Evolutionary conservation across 208 protist species (phyloP), one percentile per base, ranked within the genome.

Genomic region (Phytomonas francai): DNA sequence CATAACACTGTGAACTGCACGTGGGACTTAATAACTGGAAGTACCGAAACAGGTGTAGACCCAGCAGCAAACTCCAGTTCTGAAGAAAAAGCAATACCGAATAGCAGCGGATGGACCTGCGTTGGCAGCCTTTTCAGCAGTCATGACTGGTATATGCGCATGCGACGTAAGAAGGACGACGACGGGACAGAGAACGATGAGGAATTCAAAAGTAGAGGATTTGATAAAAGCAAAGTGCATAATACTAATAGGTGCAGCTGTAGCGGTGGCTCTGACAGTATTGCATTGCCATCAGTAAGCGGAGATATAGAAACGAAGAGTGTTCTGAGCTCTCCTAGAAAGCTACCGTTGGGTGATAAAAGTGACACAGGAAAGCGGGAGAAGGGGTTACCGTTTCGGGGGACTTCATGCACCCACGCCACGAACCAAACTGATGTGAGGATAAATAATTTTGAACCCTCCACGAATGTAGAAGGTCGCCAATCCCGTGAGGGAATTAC

Each of bases 131-230:
- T 65, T 22, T 36, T 70, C 57, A 73, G 71, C 59, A 84, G 68
- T 67, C 71, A 81, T 7, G 80, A 88, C 45, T 91, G 85, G 85
- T 91, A 91, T 69, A 67, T 78, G 11, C 79, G 78, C 6, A 85
- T 91, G 71, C 85, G 82, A 11, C 60, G 71, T 45, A 78, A 74
- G 30, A 68, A 63, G 19, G 74, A 72, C 39, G 77, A 82, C 56
- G 74, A 80, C 39, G 80, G 71, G 14, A 30, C 9, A 39, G 74
- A 58, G 12, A 69, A 73, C 56, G 63, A 64, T 5, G 58, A 36
- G n/a, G 63, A 36, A 5, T 19, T 54, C 19, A 54, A 9, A 54
- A 54, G 45, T 19, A 54, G 45, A 25, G 45, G 45, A 54, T 54
- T 25, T 54, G 45, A 54, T 54, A 54, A 54, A 54, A 19, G 16